Evolutionary conservation across 2,329 filamentous ascomycete genomes (phyloP).

Genomic region (Penicillium fuscoglaucum): DNA sequence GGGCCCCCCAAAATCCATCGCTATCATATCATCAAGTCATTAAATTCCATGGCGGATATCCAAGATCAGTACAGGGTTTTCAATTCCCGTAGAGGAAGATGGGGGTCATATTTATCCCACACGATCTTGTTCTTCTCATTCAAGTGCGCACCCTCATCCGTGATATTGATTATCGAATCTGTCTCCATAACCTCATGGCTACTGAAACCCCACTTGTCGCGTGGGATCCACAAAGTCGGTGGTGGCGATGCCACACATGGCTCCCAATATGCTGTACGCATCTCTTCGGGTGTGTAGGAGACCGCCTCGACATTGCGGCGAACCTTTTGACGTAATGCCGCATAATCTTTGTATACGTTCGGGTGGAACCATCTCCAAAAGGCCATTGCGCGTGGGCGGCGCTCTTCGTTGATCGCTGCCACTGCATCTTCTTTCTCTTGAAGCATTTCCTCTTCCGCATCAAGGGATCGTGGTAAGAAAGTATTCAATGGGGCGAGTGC

Average conservation of each 20-base stretch:
- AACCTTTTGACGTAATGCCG: slow-evolving; percentile 68
- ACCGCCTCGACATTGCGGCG: slow-evolving; percentile 58
- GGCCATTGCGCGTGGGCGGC: slow-evolving; percentile 25
- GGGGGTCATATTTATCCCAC: slow-evolving; percentile 59
- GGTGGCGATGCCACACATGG: slow-evolving; percentile 64
- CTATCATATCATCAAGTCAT: slow-evolving; percentile 11
- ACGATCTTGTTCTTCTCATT: slow-evolving; percentile 68
- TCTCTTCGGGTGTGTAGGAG: slow-evolving; percentile 61
- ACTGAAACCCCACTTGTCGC: slow-evolving; percentile 71
- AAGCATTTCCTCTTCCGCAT: slow-evolving; percentile 54
- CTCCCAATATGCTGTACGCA: slow-evolving; percentile 70
- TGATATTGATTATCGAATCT: slow-evolving; percentile 69
- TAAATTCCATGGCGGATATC: background rate
- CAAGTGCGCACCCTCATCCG: slow-evolving; percentile 70
- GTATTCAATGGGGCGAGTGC: slow-evolving; percentile 51
- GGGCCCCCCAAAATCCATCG: background rate
- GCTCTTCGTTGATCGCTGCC: slow-evolving; percentile 22
- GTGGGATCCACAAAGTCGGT: slow-evolving; percentile 78
- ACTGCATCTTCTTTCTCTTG: slow-evolving; percentile 37
- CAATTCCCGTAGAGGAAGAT: slow-evolving; percentile 58
- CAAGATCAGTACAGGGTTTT: slow-evolving; percentile 50
- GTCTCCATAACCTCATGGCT: slow-evolving; percentile 75
- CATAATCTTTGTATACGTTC: slow-evolving; percentile 73
- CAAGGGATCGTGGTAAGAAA: slow-evolving; percentile 70
- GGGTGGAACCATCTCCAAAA: slow-evolving; percentile 61